Base-by-base conservation (phyloP, 208 protist genomes). In the Leishmania arabica region DNA sequence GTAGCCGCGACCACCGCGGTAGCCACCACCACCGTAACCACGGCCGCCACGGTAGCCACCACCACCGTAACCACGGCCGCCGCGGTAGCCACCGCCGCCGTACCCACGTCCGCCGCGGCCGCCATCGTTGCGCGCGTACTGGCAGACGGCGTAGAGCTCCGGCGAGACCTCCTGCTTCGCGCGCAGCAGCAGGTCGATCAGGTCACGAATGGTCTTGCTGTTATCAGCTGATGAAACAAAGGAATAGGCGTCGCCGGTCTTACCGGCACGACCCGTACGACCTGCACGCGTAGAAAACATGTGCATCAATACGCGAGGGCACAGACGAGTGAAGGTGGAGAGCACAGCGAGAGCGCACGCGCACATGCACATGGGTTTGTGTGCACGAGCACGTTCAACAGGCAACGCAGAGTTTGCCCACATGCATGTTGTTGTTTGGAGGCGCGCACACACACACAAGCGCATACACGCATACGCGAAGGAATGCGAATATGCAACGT, bases 251-350 rank as follows among this genome's bases (percentile, higher is more conserved):
- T 97, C 93, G 60, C 95, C 95, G 49, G 84, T 70, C 70, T 97
- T 92, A 49, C 95, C 95, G 45, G 95, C 95, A 86, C 95, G 91
- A 73, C 95, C 95, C 31, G 95, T 98, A 83, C 95, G 93, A 71
- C 95, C 95, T 96, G 79, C 85, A 60, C 1, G 68, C 1, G 40
- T 24, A 15, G 24, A 15, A 42, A 15, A 53, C 42, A 51, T 9
- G n/a, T 13, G 49, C 24, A 72, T n/a, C 56, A 24, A 11, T n/a
- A n/a, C 56, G 51, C 80, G 8, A 80, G 31, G 70, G 24, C 82
- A 21, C 75, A 49, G 78, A 54, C 1, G 5, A 7, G 58, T 21
- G 56, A 51, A 45, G 15, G 27, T 19, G 34, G 31, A 53, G 74
- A 49, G n/a, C 17, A 70, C 49, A 70, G 75, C 77, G 31, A 77